These are phyloP conservation scores for Mycosphaerella arachidis DNA, from an alignment of 2,329 filamentous ascomycete species.

Conservation along the genomic window DNA sequence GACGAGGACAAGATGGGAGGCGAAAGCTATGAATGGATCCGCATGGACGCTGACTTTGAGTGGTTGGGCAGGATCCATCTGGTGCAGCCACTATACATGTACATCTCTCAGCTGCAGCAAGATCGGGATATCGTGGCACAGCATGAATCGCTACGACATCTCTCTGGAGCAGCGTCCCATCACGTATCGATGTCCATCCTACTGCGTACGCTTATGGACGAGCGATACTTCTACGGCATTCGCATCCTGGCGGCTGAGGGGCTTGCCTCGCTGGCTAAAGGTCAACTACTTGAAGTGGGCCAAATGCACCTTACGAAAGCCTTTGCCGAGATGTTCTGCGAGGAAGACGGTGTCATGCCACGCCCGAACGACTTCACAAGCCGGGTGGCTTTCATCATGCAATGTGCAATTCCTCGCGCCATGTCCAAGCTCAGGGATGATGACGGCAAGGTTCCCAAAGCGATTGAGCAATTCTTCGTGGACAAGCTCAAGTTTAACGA, in stretches of 20 bases:
- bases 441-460: conserved; percentile 70
- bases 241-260: conserved; percentile 77
- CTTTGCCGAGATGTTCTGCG: conserved; percentile 85
- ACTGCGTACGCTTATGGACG: conserved; percentile 82
- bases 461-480: conserved; percentile 77
- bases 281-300: conserved; percentile 68
- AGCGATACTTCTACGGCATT: conserved; percentile 89
- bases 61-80: conserved; percentile 85
- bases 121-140: conserved; percentile 94
- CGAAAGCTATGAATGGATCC: conserved; percentile 98
- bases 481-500: conserved; percentile 92
- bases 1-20: conserved; percentile 89
- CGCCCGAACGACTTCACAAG: conserved; percentile 88
- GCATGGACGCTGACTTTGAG: conserved; percentile 96
- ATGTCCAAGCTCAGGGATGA: conserved; percentile 73
- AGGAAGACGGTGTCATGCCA: conserved; percentile 60
- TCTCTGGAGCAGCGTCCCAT: conserved; percentile 52
- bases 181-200: conserved; percentile 84
- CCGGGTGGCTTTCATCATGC: conserved; percentile 77
- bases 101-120: conserved; percentile 92
- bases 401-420: conserved; percentile 75
- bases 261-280: conserved; percentile 62
- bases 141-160: conserved; percentile 45
- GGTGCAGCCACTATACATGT: conserved; percentile 93
- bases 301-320: conserved; percentile 78